A percentile compares a stretch with the other conserved stretches of the same genome.
Conservation (phyloP, 345 rosid species). For the Lepidium sativum region DNA sequence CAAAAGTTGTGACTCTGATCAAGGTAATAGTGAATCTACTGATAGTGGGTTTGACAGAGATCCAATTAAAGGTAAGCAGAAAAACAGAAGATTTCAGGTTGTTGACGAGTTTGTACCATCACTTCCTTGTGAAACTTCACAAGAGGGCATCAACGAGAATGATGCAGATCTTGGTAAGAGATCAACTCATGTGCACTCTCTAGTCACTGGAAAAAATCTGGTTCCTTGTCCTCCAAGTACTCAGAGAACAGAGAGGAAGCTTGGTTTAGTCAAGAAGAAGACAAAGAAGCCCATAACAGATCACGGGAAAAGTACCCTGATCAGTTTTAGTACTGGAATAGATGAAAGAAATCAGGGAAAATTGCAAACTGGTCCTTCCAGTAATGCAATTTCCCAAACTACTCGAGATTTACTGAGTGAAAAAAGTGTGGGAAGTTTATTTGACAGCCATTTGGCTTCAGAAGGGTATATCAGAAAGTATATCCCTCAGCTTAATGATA, state of each 20-base stretch:
- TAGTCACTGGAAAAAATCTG: constrained; percentile 29
- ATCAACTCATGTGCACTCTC: constrained; percentile 17
- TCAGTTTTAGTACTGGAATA: constrained; percentile 26
- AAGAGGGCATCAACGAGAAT: constrained; percentile 26
- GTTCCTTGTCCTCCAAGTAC: constrained; percentile 26
- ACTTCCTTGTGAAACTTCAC: constrained; percentile 28
- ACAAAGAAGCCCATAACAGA: constrained; percentile 31
- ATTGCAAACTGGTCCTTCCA: constrained; percentile 20
- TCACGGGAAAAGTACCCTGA: constrained; percentile 26
- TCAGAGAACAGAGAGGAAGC: constrained; percentile 36
- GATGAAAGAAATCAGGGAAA: constrained; percentile 27
- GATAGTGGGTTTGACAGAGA: constrained; percentile 33
- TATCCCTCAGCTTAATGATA: constrained; percentile 26
- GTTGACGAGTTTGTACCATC: constrained; percentile 32
- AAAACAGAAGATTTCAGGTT: constrained; percentile 32
- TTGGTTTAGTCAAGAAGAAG: constrained; percentile 39
- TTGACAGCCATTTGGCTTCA: constrained; percentile 31
- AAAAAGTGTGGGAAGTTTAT: constrained; percentile 36
- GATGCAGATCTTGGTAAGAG: constrained; percentile 26
- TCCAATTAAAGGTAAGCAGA: constrained; percentile 41
- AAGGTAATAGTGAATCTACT: constrained; percentile 26
- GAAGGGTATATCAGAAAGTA: constrained; percentile 28
- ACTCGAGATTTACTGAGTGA: constrained; percentile 29
- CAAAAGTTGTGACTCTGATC: constrained; percentile 32
- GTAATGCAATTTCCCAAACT: constrained; percentile 24